These are phyloP conservation scores for Malus hybrid DNA, from an alignment of 331 rosid species.

Conservation along the genomic window DNA sequence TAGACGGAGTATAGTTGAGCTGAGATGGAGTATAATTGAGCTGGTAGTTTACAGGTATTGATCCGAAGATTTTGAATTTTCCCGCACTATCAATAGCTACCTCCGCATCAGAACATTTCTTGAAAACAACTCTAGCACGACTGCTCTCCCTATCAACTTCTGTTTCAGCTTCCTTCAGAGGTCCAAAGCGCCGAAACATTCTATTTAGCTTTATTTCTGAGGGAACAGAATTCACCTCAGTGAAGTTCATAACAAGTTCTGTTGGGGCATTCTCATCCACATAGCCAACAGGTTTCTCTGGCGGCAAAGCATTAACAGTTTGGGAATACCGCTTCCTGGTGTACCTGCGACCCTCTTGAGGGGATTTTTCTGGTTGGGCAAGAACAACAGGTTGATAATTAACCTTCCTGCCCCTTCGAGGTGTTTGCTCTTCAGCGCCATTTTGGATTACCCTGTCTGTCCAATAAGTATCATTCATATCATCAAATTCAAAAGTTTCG, in stretches of 20 bases:
- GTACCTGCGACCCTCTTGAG: conserved; percentile 57
- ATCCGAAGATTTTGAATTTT: conserved; percentile 87
- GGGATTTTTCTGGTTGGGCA: conserved; percentile 52
- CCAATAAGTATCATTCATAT: conserved; percentile 94
- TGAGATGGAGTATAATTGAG: conserved; percentile 64
- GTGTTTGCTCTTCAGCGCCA: conserved; percentile 66
- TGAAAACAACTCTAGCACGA: conserved; percentile 92
- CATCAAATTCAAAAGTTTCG: conserved; percentile 88
- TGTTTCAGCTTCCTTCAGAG: conserved; percentile 78
- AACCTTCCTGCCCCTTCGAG: conserved; percentile 44
- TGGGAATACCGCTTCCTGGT: conserved; percentile 56
- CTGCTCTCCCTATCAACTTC: conserved; percentile 84
- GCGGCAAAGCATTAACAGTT: conserved; percentile 22
- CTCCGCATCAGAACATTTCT: conserved; percentile 77
- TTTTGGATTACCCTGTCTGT: conserved; percentile 86
- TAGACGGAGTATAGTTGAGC: conserved; percentile 34
- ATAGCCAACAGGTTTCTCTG: conserved; percentile 62
- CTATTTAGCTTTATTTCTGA: conserved; percentile 65
- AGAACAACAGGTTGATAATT: conserved; percentile 34
- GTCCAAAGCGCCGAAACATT: conserved; percentile 91
- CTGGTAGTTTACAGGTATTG: conserved; percentile 69
- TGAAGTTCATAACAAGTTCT: conserved; percentile 83
- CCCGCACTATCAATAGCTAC: conserved; percentile 79
- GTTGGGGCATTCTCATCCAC: conserved; percentile 71
- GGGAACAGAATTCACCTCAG: conserved; percentile 78